Conservation (phyloP, 1,284 basidiomycete genomes). For the Sanghuangporus baumii region DNA sequence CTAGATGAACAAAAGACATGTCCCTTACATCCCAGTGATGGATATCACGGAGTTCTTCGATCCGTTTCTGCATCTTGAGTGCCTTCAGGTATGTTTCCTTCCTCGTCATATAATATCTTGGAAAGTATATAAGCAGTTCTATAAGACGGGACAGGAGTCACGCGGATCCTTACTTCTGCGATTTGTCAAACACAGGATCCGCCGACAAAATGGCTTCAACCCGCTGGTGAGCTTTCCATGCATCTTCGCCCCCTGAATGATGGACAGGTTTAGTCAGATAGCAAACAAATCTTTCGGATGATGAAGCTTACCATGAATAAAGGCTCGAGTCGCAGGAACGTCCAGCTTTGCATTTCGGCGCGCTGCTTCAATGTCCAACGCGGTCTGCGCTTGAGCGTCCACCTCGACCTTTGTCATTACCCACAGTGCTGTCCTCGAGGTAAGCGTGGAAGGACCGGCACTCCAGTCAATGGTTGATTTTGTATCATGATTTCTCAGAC, state of each 20-base stretch:
- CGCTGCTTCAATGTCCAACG: slow-evolving; percentile 44
- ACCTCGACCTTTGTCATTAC: not conserved
- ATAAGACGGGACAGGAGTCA: not conserved
- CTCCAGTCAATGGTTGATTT: not conserved
- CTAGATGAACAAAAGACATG: slow-evolving; percentile 34
- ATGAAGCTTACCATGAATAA: slow-evolving; percentile 42
- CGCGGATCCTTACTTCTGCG: slow-evolving; percentile 36
- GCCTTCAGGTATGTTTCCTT: slow-evolving; percentile 45
- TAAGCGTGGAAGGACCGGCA: not conserved
- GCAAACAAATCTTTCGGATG: not conserved
- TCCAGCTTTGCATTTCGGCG: slow-evolving; percentile 37
- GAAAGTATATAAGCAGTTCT: not conserved
- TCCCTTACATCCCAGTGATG: slow-evolving; percentile 51
- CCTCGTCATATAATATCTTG: slow-evolving; percentile 47
- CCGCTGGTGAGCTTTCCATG: slow-evolving; percentile 44
- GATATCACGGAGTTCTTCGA: slow-evolving; percentile 50
- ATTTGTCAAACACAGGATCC: slow-evolving; percentile 65
- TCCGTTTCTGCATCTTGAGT: slow-evolving; percentile 44
- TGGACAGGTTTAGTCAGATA: not conserved
- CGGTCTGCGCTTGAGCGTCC: slow-evolving; percentile 33
- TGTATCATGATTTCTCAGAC: not conserved
- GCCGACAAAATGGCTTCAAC: slow-evolving; percentile 45
- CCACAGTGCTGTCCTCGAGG: not conserved
- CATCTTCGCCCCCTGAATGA: slow-evolving; percentile 37
- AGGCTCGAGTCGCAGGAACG: slow-evolving; percentile 36